Conservation (phyloP, 768 basidiomycete species). For the Mycena belliarum region DNA sequence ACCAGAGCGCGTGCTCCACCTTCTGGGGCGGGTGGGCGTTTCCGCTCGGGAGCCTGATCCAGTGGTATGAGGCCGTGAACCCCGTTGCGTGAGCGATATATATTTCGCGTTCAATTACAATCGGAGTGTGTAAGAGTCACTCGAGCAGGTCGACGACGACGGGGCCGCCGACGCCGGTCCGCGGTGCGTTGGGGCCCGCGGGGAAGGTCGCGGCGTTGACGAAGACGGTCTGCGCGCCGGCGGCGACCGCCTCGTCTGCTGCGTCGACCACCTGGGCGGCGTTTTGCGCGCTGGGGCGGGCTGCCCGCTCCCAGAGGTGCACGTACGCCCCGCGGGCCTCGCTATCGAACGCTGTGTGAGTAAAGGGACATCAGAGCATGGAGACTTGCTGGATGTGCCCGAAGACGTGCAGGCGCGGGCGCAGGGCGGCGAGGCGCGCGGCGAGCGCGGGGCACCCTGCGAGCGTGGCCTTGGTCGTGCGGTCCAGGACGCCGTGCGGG, state of each 20-base stretch:
- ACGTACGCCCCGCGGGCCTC: slow-evolving; percentile 51
- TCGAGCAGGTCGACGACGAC: too few relatives aligned
- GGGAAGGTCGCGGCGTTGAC: too few relatives aligned
- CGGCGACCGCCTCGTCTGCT: too few relatives aligned
- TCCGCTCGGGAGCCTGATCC: slow-evolving; percentile 51
- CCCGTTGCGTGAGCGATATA: neutral
- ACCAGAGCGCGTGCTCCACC: slow-evolving; percentile 54
- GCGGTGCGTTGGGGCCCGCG: too few relatives aligned
- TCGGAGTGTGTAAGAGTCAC: too few relatives aligned
- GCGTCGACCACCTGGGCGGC: too few relatives aligned
- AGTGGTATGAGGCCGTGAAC: slow-evolving; percentile 41
- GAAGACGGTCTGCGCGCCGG: too few relatives aligned
- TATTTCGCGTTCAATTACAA: too few relatives aligned
- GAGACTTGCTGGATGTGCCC: slow-evolving; percentile 69
- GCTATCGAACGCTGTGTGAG: too few relatives aligned
- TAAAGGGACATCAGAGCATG: too few relatives aligned
- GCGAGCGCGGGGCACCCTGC: slow-evolving; percentile 56
- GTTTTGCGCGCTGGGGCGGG: neutral
- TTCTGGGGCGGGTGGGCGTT: slow-evolving; percentile 68
- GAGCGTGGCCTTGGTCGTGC: slow-evolving; percentile 32
- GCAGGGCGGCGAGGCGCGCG: slow-evolving; percentile 38
- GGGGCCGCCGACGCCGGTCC: too few relatives aligned
- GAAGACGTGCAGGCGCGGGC: slow-evolving; percentile 51
- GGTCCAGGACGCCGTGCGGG: slow-evolving; percentile 52
- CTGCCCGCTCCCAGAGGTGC: slow-evolving; percentile 34